phyloP scores from a whole-genome alignment of 306 rosid species.

The Vigna hirtella region DNA sequence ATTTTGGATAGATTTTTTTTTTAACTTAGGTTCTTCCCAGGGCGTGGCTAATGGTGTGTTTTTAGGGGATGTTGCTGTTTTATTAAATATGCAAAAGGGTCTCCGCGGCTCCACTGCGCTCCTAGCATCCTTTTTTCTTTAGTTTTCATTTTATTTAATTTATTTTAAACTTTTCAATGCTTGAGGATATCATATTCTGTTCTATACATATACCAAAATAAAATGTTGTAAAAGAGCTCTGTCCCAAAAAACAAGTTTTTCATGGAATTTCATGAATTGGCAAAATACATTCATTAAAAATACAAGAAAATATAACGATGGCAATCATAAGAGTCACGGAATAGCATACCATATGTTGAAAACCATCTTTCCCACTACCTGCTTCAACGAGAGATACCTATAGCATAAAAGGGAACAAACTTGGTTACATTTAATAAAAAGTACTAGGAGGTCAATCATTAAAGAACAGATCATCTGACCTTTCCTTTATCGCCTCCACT shows the following conservation, averaged over 20 bases:
- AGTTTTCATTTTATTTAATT: constrained; percentile 13
- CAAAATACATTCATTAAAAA: neutral
- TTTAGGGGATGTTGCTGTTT: neutral
- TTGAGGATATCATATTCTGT: constrained; percentile 15
- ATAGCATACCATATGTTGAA: constrained; percentile 60
- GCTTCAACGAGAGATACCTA: constrained; percentile 57
- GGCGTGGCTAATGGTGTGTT: neutral
- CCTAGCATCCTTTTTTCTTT: constrained; percentile 27
- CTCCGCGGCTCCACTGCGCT: neutral
- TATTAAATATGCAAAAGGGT: constrained; percentile 16
- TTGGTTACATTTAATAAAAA: neutral
- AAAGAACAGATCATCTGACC: constrained; percentile 49
- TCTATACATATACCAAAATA: constrained; percentile 15
- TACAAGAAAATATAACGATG: constrained; percentile 1
- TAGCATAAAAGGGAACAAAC: constrained; percentile 36
- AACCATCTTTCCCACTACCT: constrained; percentile 49
- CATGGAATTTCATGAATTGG: constrained; percentile 34
- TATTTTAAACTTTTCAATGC: constrained; percentile 1
- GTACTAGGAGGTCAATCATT: constrained; percentile 23
- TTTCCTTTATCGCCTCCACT: constrained; percentile 52
- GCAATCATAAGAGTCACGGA: constrained; percentile 18
- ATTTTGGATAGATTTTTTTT: neutral
- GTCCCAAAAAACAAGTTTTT: constrained; percentile 9
- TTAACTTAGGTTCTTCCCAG: neutral
- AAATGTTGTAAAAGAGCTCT: constrained; percentile 2